Base-by-base conservation (phyloP, 2,329 filamentous ascomycete species). In the Ascochyta fabae region DNA sequence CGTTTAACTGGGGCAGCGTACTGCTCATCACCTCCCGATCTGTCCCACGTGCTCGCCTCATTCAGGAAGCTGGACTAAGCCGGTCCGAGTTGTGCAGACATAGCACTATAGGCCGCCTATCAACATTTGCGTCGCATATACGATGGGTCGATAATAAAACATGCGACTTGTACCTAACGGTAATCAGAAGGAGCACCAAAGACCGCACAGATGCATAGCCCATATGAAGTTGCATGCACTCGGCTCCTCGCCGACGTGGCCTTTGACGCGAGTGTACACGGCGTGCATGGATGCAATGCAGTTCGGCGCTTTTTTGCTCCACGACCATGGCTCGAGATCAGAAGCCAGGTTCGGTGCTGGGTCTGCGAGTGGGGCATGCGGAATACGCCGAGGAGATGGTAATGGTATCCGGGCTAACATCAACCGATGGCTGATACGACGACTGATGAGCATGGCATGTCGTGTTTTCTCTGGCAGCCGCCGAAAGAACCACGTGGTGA, bases 41-140 rank as follows among this genome's bases (percentile, higher is more conserved):
- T 2, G 15, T 53, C 24, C 43, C 47, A 56, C 47, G 47, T 51
- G 53, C 53, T 36, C 24, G 29, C 8, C 43, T 47, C 33, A 26
- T 47, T 47, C 24, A 12, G 42, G 46, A 42, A 51, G 42, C 36
- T 51, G 47, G 43, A 23, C 36, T 42, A 33, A 36, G 29, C 53
- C 42, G 47, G 47, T 39, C 53, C 47, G 42, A 38, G 27, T 47
- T 36, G 43, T 56, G 48, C 38, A 51, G 38, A 56, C 31, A 43
- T 8, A 39, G 44, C 43, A 56, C 48, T 51, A 51, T 51, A 42
- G 42, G 42, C 47, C 42, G 42, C 53, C 47, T 56, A 56, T 56
- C 53, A 48, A 31, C 47, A 56, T 47, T 33, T 51, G 31, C 42
- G 38, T 19, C 26, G 13, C 24, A 47, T 40, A 33, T 39, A 51